Evolutionary conservation across 352 stramenopile genomes (phyloP), one percentile per base, ranked within the genome.

Genomic region (Phytophthora pisi): DNA sequence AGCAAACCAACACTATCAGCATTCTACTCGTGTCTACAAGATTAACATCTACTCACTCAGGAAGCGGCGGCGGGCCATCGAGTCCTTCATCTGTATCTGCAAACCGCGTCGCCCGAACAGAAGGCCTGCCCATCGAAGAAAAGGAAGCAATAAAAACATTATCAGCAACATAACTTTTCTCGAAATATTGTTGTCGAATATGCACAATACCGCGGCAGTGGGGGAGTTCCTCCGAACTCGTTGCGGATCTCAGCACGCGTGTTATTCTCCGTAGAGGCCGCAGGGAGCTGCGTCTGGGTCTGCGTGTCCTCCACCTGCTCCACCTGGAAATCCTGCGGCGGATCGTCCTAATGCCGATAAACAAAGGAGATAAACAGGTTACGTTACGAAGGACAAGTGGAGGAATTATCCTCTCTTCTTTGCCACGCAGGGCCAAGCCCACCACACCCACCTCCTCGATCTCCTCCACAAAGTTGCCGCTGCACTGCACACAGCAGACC

Each of bases 381-480:
- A 70, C 24, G 20, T 36, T 36, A 36, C 30, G 30, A 36, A 1
- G 5, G 40, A 20, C 10, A 43, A 40, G 15, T n/a, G 36, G 5
- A 38, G 9, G 10, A 38, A 38, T 38, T 26, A 26, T 26, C 3
- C 24, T 26, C 24, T 26, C 24, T 34, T 31, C 28, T 13, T 6
- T 42, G 34, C 34, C 36, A 42, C 13, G 6, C 15, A n/a, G 13
- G 10, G 30, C 50, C 10, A 36, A 36, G 2, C 45, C 18, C 18
- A 26, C 24, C 24, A 26, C 16, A 7, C 58, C 34, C 36, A 91
- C 88, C 61, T 79, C 74, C 61, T 96, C 86, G 54, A 96, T 77
- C 67, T 95, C 84, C 64, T 96, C 88, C 46, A 96, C 88, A 68
- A 96, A 96, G 74, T 92, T 92, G 38, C 88, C 77, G 34, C 76